Evolutionary conservation across 2,329 filamentous ascomycete species (phyloP), one percentile per base, ranked within the genome.

Genomic region (Penicillium occitanis): DNA sequence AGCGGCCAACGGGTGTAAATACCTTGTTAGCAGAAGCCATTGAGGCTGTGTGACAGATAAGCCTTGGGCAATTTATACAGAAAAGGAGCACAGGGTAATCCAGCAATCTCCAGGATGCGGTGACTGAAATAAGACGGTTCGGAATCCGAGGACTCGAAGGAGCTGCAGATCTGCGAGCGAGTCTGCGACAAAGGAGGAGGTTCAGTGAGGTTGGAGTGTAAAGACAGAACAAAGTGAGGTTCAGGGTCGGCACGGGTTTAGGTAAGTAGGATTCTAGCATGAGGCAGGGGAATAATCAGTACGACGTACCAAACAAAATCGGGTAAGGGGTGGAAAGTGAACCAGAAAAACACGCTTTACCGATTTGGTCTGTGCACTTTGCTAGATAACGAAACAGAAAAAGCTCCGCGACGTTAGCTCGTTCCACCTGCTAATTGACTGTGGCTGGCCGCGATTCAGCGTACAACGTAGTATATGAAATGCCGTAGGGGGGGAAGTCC

Each of bases 21-120:
- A 67, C 66, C 63, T 67, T 67, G 58, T 60, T 60, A n/a, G 57
- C 13, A 7, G 66, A 67, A 63, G 66, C 66, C 66, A 67, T 67
- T 65, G 66, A 48, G 66, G 44, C 53, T 60, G 35, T 60, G 61
- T 44, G 28, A 37, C 35, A 57, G 28, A 46, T 44, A 25, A 67
- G 48, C 33, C 37, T 63, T 62, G 65, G 22, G n/a, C 33, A 42
- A 44, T 44, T 44, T 64, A 61, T 63, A 61, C 61, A 60, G 30
- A n/a, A 40, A 59, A 50, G 42, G 62, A 40, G 28, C 14, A 30
- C 22, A 37, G 25, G 30, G 14, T 37, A 50, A 40, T 59, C 61
- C 33, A 65, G 59, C 66, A 62, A 61, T 65, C 55, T 53, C 62
- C 63, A 63, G 66, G 66, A 67, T 62, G 63, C 63, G 42, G 64